Percentiles rank a stretch among this genome's conserved stretches.
Conservation (phyloP, 495 filamentous ascomycete genomes). For the Penicillium mononematosum region DNA sequence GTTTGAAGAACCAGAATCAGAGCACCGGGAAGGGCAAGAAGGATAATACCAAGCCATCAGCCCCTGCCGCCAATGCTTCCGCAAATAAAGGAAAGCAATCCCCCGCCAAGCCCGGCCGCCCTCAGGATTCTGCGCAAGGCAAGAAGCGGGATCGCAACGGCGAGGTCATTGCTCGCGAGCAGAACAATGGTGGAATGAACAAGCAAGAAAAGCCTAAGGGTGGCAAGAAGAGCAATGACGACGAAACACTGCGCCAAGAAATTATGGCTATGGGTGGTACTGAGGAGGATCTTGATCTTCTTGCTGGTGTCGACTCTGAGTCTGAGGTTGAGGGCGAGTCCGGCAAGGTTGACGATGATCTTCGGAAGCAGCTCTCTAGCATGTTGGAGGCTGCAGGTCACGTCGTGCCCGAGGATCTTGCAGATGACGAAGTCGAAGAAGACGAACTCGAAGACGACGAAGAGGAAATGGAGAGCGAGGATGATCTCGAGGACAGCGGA, state of each 20-base stretch:
- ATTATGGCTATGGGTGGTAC: conserved; percentile 76
- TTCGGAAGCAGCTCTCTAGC: conserved; percentile 45
- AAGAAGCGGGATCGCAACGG: conserved; percentile 53
- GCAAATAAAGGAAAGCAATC: conserved; percentile 31
- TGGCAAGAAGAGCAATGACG: conserved; percentile 21
- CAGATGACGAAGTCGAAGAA: conserved; percentile 44
- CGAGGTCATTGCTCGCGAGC: conserved; percentile 44
- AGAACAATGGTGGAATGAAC: conserved; percentile 31
- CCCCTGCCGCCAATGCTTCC: conserved; percentile 18
- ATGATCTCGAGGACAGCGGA: conserved; percentile 41
- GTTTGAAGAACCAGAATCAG: conserved; percentile 45
- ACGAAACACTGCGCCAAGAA: conserved; percentile 60
- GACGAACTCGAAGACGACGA: conserved; percentile 48
- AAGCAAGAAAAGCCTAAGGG: conserved; percentile 27
- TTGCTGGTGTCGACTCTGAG: conserved; percentile 61
- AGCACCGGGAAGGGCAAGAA: conserved; percentile 50
- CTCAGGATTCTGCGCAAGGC: conserved; percentile 35
- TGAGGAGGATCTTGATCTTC: conserved; percentile 67
- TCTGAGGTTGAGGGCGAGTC: conserved; percentile 52
- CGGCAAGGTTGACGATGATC: conserved; percentile 35
- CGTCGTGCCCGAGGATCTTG: conserved; percentile 42
- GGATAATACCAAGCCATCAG: conserved; percentile 33
- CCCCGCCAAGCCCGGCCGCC: conserved; percentile 28
- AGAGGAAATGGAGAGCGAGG: conserved; percentile 30
- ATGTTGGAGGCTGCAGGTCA: conserved; percentile 47